These are phyloP conservation scores for Teratosphaeria epicoccoides DNA, from an alignment of 2,329 filamentous ascomycete genomes.

Conservation along the genomic window DNA sequence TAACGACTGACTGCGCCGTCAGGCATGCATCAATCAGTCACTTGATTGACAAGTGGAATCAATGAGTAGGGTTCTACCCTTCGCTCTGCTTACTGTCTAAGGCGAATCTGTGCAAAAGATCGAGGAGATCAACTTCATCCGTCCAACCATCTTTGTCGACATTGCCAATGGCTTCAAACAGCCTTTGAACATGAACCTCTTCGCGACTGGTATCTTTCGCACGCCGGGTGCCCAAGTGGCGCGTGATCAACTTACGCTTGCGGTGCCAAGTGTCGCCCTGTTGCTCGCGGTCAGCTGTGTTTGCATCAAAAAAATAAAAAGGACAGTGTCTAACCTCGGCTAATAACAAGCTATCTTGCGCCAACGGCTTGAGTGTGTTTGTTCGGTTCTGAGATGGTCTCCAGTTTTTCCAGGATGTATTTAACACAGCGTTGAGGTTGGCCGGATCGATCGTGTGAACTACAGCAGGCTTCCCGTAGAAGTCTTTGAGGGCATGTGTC, in stretches of 20 bases:
- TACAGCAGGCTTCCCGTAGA: slow-evolving; percentile 8
- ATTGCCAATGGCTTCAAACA: slow-evolving; percentile 10
- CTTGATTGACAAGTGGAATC: no score
- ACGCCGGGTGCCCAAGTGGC: slow-evolving; percentile 10
- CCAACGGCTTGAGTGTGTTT: slow-evolving; percentile 12
- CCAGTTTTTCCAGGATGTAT: slow-evolving; percentile 8
- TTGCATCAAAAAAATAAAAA: neutral
- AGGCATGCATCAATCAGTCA: no score
- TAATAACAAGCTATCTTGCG: slow-evolving; percentile 12
- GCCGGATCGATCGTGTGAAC: slow-evolving; percentile 13
- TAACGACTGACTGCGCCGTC: no score
- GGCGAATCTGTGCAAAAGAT: slow-evolving; percentile 26
- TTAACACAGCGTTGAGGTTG: slow-evolving; percentile 12
- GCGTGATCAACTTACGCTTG: slow-evolving; percentile 13
- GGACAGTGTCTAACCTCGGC: slow-evolving; percentile 5
- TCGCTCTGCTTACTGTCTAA: no score
- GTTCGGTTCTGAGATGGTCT: slow-evolving; percentile 8
- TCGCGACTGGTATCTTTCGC: slow-evolving; percentile 9
- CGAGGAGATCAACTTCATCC: slow-evolving; percentile 16
- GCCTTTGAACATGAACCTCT: slow-evolving; percentile 10
- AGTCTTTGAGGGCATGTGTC: slow-evolving; percentile 10
- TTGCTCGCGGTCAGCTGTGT: neutral
- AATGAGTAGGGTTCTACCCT: no score
- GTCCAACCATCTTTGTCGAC: slow-evolving; percentile 13
- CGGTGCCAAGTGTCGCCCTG: slow-evolving; percentile 9